Base-by-base conservation (phyloP, 495 filamentous ascomycete species). In the Penicillium daleae region DNA sequence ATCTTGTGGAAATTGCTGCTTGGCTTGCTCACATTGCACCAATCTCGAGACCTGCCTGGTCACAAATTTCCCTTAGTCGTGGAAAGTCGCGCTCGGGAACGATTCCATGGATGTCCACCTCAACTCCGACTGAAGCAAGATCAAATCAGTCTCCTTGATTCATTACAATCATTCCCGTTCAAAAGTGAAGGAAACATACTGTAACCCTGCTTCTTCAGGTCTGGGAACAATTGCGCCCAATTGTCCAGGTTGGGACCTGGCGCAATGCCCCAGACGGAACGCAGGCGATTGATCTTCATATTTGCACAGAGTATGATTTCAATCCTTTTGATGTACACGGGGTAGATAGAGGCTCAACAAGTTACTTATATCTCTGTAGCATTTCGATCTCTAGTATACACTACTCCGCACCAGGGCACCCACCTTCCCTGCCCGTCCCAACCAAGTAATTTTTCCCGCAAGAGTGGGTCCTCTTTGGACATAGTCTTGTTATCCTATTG, bases 201-300 rank as follows among this genome's bases (percentile, higher is more conserved):
- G 26, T 74, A 74, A 29, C 72, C 69, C n/a, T 72, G 63, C 7
- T 46, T 40, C 40, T 74, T 74, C 24, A 69, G 56, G 3, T 59
- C 44, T 1, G 59, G 60, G 44, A 72, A 69, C 62, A 60, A 65
- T 15, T 62, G 46, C 4, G 59, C 59, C 69, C 69, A 72, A 37
- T 66, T 63, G 21, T 51, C 54, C 42, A 67, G 44, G 54, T 64
- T 64, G 7, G 22, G 21, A n/a, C 69, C 66, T 19, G 59, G 39
- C 12, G 58, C 66, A 54, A 72, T 54, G n/a, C 69, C 69, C 66
- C 69, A 72, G 24, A 46, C 35, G 21, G 69, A 67, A n/a, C 69
- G 61, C 46, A 67, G 64, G 10, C 66, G 66, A 19, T 52, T 54
- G 19, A 68, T 63, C 58, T 33, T 63, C 62, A 68, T 68, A 4